Evolutionary conservation across 2,329 filamentous ascomycete genomes (phyloP).

Genomic region (Exserohilum turcica): DNA sequence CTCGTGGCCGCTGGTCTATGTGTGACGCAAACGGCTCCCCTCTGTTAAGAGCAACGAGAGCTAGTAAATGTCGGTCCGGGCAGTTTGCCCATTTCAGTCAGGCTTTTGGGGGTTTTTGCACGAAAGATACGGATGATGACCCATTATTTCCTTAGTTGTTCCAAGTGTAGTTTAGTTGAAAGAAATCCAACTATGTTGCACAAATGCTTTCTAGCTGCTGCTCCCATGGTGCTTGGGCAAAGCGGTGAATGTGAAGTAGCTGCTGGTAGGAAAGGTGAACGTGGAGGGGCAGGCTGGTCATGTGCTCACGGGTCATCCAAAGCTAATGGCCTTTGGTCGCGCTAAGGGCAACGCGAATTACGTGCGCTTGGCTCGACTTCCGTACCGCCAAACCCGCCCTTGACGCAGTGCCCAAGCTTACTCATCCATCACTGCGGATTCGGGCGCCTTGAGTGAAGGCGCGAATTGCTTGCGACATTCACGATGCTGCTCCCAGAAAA

Average conservation of each 20-base stretch:
- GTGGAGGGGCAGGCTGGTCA: constrained; percentile 23
- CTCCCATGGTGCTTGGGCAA: not conserved
- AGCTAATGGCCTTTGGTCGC: constrained; percentile 18
- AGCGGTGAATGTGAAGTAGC: constrained; percentile 14
- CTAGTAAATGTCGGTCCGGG: constrained; percentile 48
- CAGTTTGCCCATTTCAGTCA: constrained; percentile 37
- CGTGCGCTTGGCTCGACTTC: constrained; percentile 3
- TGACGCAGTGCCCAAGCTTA: not conserved
- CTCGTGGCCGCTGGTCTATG: constrained; percentile 43
- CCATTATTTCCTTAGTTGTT: constrained; percentile 43
- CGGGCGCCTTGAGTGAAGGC: constrained; percentile 6
- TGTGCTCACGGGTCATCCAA: constrained; percentile 23
- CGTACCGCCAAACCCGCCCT: not conserved
- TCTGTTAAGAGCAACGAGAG: constrained; percentile 36
- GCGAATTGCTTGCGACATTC: constrained; percentile 5
- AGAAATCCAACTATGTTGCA: constrained; percentile 40
- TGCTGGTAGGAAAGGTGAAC: constrained; percentile 16
- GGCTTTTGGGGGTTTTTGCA: constrained; percentile 38
- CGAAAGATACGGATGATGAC: constrained; percentile 44
- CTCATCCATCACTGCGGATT: not conserved
- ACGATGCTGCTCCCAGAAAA: constrained; percentile 61
- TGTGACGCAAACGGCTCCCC: constrained; percentile 40
- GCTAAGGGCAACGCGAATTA: constrained; percentile 22
- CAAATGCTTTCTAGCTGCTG: constrained; percentile 9
- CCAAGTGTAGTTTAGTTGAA: constrained; percentile 45